Base-by-base conservation (phyloP, 2,329 filamentous ascomycete genomes). In the Curvularia lunata region DNA sequence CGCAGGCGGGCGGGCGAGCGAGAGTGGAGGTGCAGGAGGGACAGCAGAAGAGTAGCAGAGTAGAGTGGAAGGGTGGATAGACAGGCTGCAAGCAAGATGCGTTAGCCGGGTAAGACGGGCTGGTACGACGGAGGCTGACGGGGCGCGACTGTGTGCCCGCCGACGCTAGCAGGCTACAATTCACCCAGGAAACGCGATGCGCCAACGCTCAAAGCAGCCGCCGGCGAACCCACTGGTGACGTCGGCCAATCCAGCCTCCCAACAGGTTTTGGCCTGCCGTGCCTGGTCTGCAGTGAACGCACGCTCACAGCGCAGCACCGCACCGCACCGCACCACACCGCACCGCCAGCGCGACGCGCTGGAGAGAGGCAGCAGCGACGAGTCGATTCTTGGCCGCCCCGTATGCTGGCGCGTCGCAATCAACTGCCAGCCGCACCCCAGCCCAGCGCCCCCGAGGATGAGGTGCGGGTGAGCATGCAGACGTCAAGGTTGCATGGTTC, bases 41-140 rank as follows among this genome's bases (percentile, higher is more conserved):
- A 30, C 28, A 12, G 40, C 5, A 19, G 21, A n/a, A 9, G 13
- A 40, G 46, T 25, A 37, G 34, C 28, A 30, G 28, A 30, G 28
- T 13, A 30, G 28, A 19, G 16, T n/a, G 13, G 43, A 12, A 19
- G 18, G 43, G 43, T 28, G 25, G 46, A 40, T 32, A 12, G 45
- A 25, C 7, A 40, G 47, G 21, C 27, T 27, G 27, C 45, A 30
- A 43, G 56, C 56, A 48, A 49, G 57, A 42, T 7, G 51, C 47
- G 23, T 28, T 51, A 38, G 51, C 37, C 52, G 59, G 59, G 40
- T 56, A 54, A 34, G 30, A 62, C 56, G 56, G 40, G 59, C 53
- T 60, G 59, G 59, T 48, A 58, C 42, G 50, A 59, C 59, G 59
- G 59, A 59, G 53, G 56, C 59, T 60, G 59, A 59, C 53, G 53